Base-by-base conservation (phyloP, 352 stramenopile species). In the Phytophthora kernoviae region DNA sequence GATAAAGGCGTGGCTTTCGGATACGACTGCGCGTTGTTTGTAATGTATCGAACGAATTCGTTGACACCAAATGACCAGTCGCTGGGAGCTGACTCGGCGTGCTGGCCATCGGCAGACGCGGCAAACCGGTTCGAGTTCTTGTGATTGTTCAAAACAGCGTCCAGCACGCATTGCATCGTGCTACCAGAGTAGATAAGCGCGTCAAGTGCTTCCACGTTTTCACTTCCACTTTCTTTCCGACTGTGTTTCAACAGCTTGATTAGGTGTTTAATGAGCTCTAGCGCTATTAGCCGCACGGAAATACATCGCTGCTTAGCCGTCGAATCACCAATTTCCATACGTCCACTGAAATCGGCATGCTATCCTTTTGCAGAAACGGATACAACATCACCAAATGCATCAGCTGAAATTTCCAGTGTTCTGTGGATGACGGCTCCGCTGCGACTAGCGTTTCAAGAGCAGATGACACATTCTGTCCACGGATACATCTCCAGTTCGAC, bases 331-430 rank as follows among this genome's bases (percentile, higher is more conserved):
- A 45, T 3, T 69, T 61, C 80, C 79, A 91, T 8, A 91, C 36
- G 18, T 62, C 51, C 21, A 71, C 27, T 7, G 81, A 63, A 30
- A 89, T 34, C 7, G 76, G 70, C 41, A 73, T 62, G 21, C 73
- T 68, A 2, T 84, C 62, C 4, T 50, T 48, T 40, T 91, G 78
- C 27, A 93, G 61, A 33, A 86, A 70, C 15, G 82, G 84, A 55
- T 84, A 89, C 14, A 93, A 53, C 34, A 67, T 71, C 17, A 88
- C 84, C 21, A 93, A 59, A 41, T 91, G 77, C 76, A 93, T 81
- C 20, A 93, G 42, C 20, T 92, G 84, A 21, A 88, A 76, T 62
- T 90, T 89, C 84, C 84, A 93, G 53, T 93, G 84, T 24, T 82
- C 78, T 5, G 62, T 60, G 4, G 59, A 15, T 4, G 56, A 20